phyloP scores from a whole-genome alignment of 2,329 filamentous ascomycete genomes.

The Thelonectria olida region DNA sequence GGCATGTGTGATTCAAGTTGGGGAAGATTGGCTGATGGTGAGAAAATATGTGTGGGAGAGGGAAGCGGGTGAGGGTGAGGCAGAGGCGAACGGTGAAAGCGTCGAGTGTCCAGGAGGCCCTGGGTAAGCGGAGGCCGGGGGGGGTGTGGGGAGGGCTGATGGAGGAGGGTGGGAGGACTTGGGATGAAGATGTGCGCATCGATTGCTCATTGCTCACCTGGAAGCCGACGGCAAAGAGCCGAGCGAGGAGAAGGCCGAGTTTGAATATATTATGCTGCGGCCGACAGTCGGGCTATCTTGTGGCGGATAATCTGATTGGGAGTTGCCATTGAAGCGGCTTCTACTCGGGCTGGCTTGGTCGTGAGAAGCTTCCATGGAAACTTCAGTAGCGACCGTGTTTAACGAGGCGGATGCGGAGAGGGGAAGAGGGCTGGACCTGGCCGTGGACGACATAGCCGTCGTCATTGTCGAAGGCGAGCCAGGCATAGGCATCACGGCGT shows the following conservation, averaged over 20 bases:
- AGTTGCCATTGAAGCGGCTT: constrained; percentile 28
- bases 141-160: constrained; percentile 30
- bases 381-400: constrained; percentile 1
- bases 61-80: constrained; percentile 36
- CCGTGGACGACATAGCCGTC: neutral
- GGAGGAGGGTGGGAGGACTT: constrained; percentile 26
- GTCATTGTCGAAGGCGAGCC: constrained; percentile 9
- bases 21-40: constrained; percentile 20
- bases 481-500: constrained; percentile 7
- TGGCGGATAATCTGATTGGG: constrained; percentile 35
- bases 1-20: constrained; percentile 19
- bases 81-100: constrained; percentile 36
- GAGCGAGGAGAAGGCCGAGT: constrained; percentile 31
- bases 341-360: constrained; percentile 10
- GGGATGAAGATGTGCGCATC: constrained; percentile 26
- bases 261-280: constrained; percentile 41
- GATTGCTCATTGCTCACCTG: constrained; percentile 36
- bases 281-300: constrained; percentile 60
- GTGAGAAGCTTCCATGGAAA: constrained; percentile 13
- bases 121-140: constrained; percentile 31
- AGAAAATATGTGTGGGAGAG: constrained; percentile 33
- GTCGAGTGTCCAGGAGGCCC: constrained; percentile 33
- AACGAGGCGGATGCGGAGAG: constrained; percentile 24
- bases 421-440: constrained; percentile 18
- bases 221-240: constrained; percentile 36